Conservation (phyloP, 495 filamentous ascomycete genomes). For the Glarea lozoyensis region DNA sequence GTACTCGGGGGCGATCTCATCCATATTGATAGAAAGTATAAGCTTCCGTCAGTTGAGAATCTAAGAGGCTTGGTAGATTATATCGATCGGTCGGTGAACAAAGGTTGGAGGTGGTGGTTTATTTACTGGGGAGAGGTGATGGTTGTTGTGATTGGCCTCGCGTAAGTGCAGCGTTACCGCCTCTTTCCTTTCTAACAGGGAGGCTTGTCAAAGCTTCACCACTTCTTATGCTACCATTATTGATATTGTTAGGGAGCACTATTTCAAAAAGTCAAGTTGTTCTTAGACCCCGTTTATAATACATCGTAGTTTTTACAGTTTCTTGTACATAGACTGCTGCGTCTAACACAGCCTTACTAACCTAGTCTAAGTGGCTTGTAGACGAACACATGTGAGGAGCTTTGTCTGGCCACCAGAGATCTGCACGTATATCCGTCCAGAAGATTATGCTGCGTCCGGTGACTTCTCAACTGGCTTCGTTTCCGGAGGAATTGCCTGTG, state of each 20-base stretch:
- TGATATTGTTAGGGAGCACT: too few relatives aligned
- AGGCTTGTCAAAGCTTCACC: too few relatives aligned
- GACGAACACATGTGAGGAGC: too few relatives aligned
- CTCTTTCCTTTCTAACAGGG: neutral
- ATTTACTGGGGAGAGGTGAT: constrained; percentile 4
- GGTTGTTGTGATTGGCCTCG: constrained; percentile 18
- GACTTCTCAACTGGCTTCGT: constrained; percentile 11
- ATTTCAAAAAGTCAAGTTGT: too few relatives aligned
- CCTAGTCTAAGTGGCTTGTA: too few relatives aligned
- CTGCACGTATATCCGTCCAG: too few relatives aligned
- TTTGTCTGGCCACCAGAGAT: too few relatives aligned
- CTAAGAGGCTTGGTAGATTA: too few relatives aligned
- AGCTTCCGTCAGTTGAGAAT: too few relatives aligned
- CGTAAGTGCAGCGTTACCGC: constrained; percentile 6
- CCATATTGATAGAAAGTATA: constrained; percentile 47
- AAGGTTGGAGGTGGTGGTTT: constrained; percentile 7
- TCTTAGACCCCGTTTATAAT: neutral
- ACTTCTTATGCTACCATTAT: too few relatives aligned
- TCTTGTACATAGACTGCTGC: too few relatives aligned
- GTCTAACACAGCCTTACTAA: too few relatives aligned
- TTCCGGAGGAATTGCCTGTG: constrained; percentile 3
- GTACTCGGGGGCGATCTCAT: constrained; percentile 94
- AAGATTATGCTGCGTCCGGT: constrained; percentile 7
- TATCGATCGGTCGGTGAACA: constrained; percentile 20
- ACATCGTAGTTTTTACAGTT: neutral